Base-by-base conservation (phyloP, 108 stramenopile species). In the Discostella stelligeroides region DNA sequence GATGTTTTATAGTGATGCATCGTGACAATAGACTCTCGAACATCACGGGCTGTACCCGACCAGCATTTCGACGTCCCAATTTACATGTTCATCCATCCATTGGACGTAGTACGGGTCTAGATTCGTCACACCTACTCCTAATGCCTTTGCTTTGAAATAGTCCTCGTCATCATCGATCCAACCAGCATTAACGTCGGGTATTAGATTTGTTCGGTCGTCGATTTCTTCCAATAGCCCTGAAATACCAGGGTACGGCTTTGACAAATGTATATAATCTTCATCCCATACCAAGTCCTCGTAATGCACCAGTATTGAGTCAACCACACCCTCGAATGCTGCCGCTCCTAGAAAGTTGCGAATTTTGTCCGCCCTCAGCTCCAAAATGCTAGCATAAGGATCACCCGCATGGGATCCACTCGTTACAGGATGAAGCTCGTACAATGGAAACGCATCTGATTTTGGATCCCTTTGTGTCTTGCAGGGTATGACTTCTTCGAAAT, bases 281-380 rank as follows among this genome's bases (percentile, higher is more conserved):
- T 73, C 64, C 63, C 75, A 80, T 23, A 73, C 55, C 51, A 86
- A 60, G 50, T 80, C 65, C 51, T 88, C 82, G 58, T 86, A 88
- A 34, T 65, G 70, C 5, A 83, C 51, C 10, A 59, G 23, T 28
- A 82, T 75, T 0, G 68, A 53, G 60, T 71, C 39, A 13, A 60
- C 76, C 11, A 71, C 77, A 39, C 70, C 77, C 18, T 65, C 40
- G 55, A 63, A 79, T 54, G 64, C 25, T 5, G 60, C 76, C 60
- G 64, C 65, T 21, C 55, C 48, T 45, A 71, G 39, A 59, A 76
- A 80, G 70, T 88, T 84, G 20, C 45, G 46, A 29, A 88, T 70
- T 69, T 88, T 88, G 45, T 83, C 85, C 11, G 82, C 73, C 42
- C 87, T 70, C 2, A 88, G 68, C 10, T 84, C 68, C 27, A 88